Evolutionary conservation across 164 flowering plant species (phyloP).

Genomic region (Annona squamosa): DNA sequence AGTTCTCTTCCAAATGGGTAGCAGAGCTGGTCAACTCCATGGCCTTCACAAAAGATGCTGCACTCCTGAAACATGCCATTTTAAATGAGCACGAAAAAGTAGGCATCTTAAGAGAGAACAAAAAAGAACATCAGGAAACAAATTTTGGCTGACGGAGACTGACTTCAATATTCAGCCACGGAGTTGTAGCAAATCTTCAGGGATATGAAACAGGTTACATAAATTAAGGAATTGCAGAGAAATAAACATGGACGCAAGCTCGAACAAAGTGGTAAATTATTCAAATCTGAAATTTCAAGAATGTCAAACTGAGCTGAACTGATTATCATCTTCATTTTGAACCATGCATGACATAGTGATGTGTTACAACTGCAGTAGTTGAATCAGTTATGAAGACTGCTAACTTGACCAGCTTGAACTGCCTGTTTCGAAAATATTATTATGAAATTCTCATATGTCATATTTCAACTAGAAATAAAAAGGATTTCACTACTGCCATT

Average conservation of each 20-base stretch:
- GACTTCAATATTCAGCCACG: not conserved
- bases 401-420: no score
- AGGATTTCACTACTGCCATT: no score
- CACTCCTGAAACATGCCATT: constrained; percentile 52
- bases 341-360: no score
- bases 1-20: constrained; percentile 24
- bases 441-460: no score
- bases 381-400: no score
- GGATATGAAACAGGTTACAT: not conserved
- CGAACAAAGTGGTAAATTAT: no score
- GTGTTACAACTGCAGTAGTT: no score
- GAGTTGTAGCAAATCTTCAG: not conserved
- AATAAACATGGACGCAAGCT: not conserved
- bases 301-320: no score
- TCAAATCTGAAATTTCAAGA: no score
- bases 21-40: constrained; percentile 24
- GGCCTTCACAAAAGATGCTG: constrained; percentile 53
- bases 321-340: no score
- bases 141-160: not conserved
- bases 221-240: not conserved
- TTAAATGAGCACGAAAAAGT: not conserved
- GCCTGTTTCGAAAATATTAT: no score
- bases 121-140: not conserved
- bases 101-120: not conserved
- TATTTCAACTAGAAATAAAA: no score